These are phyloP conservation scores for Plasmodium sp. DNA, from an alignment of 169 alveolate species.

Conservation along the genomic window DNA sequence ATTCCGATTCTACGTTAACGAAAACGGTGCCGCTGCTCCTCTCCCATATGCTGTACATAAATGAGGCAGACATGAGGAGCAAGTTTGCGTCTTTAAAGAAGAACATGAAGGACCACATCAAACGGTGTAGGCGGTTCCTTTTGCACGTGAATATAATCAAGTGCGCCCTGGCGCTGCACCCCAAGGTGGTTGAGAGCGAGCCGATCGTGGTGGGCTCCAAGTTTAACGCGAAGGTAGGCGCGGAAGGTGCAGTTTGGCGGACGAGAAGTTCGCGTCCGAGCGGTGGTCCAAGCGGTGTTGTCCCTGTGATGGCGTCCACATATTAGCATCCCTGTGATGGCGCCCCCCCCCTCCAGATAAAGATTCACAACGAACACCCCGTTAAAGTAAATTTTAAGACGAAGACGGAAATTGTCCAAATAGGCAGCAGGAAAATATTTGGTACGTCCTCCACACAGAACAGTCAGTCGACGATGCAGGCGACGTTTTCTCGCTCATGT, in stretches of 20 bases:
- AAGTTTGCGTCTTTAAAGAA: conserved; percentile 42
- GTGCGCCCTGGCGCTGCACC: conserved; percentile 14
- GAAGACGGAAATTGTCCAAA: conserved; percentile 52
- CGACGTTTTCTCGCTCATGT: not conserved
- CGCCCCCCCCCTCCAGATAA: conserved; percentile 21
- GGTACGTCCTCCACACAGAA: conserved; percentile 21
- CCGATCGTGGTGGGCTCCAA: conserved; percentile 26
- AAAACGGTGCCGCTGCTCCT: conserved; percentile 41
- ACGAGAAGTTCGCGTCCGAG: not conserved
- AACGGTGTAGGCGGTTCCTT: conserved; percentile 33
- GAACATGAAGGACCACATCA: conserved; percentile 45
- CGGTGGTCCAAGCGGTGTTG: too few species aligned
- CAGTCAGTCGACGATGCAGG: not conserved
- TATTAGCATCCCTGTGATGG: not conserved
- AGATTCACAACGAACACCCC: conserved; percentile 56
- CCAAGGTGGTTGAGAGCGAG: conserved; percentile 60
- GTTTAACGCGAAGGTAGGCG: conserved; percentile 46
- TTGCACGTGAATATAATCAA: conserved; percentile 40
- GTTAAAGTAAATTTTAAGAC: conserved; percentile 51
- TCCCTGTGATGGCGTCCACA: not conserved
- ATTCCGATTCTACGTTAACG: conserved; percentile 14
- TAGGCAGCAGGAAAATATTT: conserved; percentile 21
- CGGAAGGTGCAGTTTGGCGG: not conserved
- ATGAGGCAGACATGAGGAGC: conserved; percentile 60
- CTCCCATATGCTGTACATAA: conserved; percentile 26